A percentile compares a stretch with the other conserved stretches of the same genome.
phyloP scores from a whole-genome alignment of 2,329 filamentous ascomycete species.

The Fusarium chaquense region DNA sequence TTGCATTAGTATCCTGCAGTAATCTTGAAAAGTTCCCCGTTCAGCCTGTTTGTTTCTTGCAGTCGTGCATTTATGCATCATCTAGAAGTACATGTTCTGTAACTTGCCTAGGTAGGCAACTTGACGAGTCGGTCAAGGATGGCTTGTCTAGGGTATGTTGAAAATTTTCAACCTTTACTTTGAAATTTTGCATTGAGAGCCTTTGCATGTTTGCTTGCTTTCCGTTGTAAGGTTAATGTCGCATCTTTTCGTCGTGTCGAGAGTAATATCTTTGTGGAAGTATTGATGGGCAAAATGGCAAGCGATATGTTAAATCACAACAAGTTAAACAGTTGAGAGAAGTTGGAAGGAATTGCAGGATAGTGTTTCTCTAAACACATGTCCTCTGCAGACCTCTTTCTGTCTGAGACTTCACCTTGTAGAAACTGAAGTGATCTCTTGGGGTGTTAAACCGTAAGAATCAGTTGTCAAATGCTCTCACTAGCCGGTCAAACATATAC shows the following conservation, averaged over 20 bases:
- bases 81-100: neutral
- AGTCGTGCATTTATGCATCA: neutral
- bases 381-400: fast-evolving
- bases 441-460: neutral
- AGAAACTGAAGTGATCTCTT: neutral
- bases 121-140: neutral
- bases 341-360: no score
- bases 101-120: neutral
- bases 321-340: no score
- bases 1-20: slow-evolving; percentile 2
- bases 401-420: neutral
- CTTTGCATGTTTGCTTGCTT: neutral
- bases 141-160: neutral
- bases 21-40: slow-evolving; percentile 5
- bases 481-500: slow-evolving; percentile 54
- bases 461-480: slow-evolving; percentile 15
- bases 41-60: neutral
- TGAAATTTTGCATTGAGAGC: neutral
- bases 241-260: no score
- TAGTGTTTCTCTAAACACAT: fast-evolving
- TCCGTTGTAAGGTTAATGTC: fast-evolving
- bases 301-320: no score
- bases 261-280: no score
- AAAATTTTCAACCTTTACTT: neutral
- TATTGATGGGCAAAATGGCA: no score